phyloP scores from a whole-genome alignment of 805 yeast genomes.

The Suhomyces faveliae region DNA sequence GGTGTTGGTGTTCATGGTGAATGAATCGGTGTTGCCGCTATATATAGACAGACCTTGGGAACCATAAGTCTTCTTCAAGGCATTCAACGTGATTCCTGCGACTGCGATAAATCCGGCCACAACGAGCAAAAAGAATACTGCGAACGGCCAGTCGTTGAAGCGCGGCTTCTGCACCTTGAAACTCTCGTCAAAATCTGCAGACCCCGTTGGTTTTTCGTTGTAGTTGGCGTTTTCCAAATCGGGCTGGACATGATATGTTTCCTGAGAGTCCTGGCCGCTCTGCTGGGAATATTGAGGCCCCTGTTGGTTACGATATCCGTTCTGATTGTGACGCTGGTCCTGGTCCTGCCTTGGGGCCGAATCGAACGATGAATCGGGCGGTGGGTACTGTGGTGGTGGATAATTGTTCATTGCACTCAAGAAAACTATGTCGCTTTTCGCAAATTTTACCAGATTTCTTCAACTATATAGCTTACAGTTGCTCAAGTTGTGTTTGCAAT shows the following conservation, averaged over 20 bases:
- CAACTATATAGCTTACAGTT: neutral
- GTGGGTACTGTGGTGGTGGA: conserved; percentile 6
- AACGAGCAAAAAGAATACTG: conserved; percentile 46
- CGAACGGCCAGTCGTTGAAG: conserved; percentile 71
- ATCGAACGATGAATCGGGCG: conserved; percentile 3
- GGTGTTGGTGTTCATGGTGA: conserved; percentile 73
- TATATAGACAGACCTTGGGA: conserved; percentile 66
- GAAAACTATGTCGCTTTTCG: neutral
- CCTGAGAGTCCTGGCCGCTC: too few relatives aligned
- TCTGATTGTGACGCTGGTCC: neutral
- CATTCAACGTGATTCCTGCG: conserved; percentile 65
- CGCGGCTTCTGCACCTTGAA: conserved; percentile 63
- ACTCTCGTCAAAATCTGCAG: conserved; percentile 57
- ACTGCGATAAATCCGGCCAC: conserved; percentile 68
- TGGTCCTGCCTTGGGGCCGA: neutral
- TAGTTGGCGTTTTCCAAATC: conserved; percentile 31
- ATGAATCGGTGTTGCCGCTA: conserved; percentile 41
- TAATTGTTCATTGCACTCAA: neutral
- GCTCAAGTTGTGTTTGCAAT: neutral
- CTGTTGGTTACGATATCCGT: neutral
- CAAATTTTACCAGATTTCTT: neutral
- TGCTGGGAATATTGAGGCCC: neutral
- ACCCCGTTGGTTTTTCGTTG: conserved; percentile 32
- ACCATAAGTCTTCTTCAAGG: conserved; percentile 55
- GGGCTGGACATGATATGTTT: conserved; percentile 15